Percentiles rank a stretch among this genome's conserved stretches.
Evolutionary conservation across 2,329 filamentous ascomycete species (phyloP).

Genomic region (Cladophialophora psammophila): DNA sequence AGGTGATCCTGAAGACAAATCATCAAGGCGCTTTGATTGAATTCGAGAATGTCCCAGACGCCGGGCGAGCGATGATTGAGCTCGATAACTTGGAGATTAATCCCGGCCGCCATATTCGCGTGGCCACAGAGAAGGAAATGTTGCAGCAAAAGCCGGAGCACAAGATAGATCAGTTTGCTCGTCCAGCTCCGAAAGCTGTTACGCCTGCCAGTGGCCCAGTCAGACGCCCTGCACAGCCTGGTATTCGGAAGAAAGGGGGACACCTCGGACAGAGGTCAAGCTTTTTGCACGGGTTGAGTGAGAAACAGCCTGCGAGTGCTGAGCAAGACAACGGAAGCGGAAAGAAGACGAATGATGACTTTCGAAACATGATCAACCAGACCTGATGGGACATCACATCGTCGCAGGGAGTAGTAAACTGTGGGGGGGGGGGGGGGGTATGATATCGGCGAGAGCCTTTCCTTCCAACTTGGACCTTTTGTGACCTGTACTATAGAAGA

Average conservation of each 20-base stretch:
- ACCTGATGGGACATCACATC: constrained; percentile 2
- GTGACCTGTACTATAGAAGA: constrained; percentile 18
- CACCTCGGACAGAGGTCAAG: constrained; percentile 34
- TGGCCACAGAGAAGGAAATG: constrained; percentile 63
- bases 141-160: constrained; percentile 51
- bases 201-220: constrained; percentile 47
- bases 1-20: constrained; percentile 79
- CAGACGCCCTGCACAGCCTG: constrained; percentile 56
- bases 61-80: constrained; percentile 66
- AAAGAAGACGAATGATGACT: constrained; percentile 65
- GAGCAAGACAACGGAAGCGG: constrained; percentile 15
- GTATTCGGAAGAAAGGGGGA: constrained; percentile 40
- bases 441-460: neutral
- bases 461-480: constrained; percentile 7
- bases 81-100: constrained; percentile 56
- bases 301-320: constrained; percentile 26
- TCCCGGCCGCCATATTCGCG: constrained; percentile 51
- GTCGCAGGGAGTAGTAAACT: neutral
- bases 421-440: neutral
- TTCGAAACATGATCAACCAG: constrained; percentile 49
- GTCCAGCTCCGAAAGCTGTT: constrained; percentile 47
- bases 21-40: constrained; percentile 88
- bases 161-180: constrained; percentile 50
- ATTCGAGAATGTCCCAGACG: constrained; percentile 72
- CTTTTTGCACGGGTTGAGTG: constrained; percentile 21